Evolutionary conservation across 306 rosid genomes (phyloP).

Genomic region (Abrus pulchellus): DNA sequence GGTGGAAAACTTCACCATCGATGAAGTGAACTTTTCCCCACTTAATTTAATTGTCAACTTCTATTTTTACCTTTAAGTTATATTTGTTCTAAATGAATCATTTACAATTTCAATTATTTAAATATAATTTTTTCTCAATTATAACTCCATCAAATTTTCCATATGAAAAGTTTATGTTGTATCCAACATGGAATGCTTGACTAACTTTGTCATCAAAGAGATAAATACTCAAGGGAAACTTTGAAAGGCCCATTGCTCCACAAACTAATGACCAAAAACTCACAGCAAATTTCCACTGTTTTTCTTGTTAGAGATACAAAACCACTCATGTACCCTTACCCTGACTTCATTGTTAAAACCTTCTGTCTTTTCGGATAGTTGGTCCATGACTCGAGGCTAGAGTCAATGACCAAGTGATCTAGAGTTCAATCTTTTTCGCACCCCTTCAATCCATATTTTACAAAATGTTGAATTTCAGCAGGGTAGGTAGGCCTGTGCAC

Average conservation of each 20-base stretch:
- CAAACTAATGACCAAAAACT: background rate
- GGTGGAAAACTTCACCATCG: background rate
- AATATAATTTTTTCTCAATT: background rate
- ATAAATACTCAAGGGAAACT: background rate
- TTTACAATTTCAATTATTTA: background rate
- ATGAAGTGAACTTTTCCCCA: background rate
- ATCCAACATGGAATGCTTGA: background rate
- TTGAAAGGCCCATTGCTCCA: background rate
- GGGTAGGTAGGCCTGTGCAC: background rate
- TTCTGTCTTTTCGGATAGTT: background rate
- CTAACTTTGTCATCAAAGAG: background rate
- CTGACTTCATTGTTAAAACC: too few species aligned
- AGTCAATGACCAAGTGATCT: background rate
- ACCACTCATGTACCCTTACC: too few species aligned
- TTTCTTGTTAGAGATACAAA: constrained; percentile 30
- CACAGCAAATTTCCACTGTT: background rate
- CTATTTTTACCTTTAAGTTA: background rate
- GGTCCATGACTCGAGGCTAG: background rate
- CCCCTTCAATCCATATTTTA: too few species aligned
- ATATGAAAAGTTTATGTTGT: background rate
- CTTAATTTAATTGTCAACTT: background rate
- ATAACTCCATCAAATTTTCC: background rate
- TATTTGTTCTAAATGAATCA: background rate
- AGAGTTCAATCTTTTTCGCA: background rate
- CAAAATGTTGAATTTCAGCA: background rate